phyloP scores from a whole-genome alignment of 306 rosid species.

The Ammopiptanthus mongolicus region DNA sequence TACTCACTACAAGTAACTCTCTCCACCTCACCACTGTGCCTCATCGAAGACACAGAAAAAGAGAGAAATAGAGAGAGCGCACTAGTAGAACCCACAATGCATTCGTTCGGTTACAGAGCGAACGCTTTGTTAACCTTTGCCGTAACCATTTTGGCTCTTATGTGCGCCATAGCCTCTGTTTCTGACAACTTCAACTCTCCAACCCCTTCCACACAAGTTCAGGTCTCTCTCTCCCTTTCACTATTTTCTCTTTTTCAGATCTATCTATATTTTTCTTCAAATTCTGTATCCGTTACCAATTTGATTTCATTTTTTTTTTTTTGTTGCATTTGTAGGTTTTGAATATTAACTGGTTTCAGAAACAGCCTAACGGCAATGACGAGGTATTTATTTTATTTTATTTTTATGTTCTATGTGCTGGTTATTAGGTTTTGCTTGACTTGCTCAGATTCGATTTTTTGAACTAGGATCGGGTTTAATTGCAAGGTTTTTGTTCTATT shows the following conservation, averaged over 20 bases:
- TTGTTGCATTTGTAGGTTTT: constrained; percentile 39
- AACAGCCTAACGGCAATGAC: constrained; percentile 85
- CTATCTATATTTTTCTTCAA: no score
- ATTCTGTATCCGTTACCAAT: neutral
- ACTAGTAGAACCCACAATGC: constrained; percentile 63
- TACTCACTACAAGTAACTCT: neutral
- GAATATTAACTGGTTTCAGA: constrained; percentile 83
- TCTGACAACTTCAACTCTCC: constrained; percentile 70
- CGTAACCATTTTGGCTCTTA: constrained; percentile 71
- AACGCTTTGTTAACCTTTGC: constrained; percentile 81
- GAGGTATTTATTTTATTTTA: constrained; percentile 43
- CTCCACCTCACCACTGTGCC: neutral
- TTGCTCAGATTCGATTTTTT: neutral
- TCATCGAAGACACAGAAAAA: neutral
- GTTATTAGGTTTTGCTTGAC: neutral
- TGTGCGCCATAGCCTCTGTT: constrained; percentile 75
- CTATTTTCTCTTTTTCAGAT: no score
- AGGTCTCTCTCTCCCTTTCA: constrained; percentile 38
- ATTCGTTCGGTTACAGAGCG: constrained; percentile 83
- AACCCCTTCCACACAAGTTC: constrained; percentile 63
- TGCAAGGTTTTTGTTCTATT: neutral
- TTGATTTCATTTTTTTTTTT: neutral
- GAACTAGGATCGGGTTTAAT: neutral
- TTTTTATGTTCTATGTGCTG: neutral
- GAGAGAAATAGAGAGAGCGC: neutral